phyloP scores from a whole-genome alignment of 2,329 filamentous ascomycete genomes.

The Parascedosporium putredinis region DNA sequence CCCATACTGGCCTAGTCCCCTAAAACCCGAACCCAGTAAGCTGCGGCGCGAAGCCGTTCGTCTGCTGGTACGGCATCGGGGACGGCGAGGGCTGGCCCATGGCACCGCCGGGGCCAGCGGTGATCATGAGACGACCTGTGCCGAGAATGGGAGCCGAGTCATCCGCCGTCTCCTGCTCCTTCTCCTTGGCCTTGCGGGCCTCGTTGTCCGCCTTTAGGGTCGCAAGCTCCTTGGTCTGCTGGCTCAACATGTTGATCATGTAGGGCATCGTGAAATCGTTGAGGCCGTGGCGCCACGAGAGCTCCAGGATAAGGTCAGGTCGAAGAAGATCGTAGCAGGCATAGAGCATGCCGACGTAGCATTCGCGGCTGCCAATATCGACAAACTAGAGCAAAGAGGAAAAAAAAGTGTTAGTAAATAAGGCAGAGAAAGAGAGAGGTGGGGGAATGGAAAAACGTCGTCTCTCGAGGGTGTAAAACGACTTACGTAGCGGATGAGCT shows the following conservation, averaged over 20 bases:
- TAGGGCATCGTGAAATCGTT: constrained; percentile 98
- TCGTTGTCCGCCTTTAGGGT: constrained; percentile 91
- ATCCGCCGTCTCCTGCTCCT: constrained; percentile 69
- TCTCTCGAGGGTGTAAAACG: neutral
- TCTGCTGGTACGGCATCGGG: constrained; percentile 60
- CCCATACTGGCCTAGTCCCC: constrained; percentile 2
- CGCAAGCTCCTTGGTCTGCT: constrained; percentile 80
- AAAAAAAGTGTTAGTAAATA: constrained; percentile 9
- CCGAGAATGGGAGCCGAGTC: constrained; percentile 91
- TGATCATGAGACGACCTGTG: constrained; percentile 84
- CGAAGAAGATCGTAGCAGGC: constrained; percentile 96
- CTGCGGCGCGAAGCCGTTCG: constrained; percentile 85
- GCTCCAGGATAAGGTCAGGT: constrained; percentile 83
- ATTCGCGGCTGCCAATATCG: constrained; percentile 96
- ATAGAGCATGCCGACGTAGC: constrained; percentile 99
- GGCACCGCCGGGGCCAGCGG: constrained; percentile 63
- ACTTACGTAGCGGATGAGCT: constrained; percentile 93
- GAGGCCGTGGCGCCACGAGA: constrained; percentile 93
- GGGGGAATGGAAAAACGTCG: neutral
- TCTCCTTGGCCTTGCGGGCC: constrained; percentile 71
- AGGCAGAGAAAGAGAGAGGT: too few relatives aligned
- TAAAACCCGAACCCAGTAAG: constrained; percentile 67
- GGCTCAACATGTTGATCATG: constrained; percentile 96
- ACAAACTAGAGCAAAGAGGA: constrained; percentile 63
- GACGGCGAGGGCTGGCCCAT: constrained; percentile 46